Conservation (phyloP, 176 grass and related monocot genomes). For the Pontederia paniculata region DNA sequence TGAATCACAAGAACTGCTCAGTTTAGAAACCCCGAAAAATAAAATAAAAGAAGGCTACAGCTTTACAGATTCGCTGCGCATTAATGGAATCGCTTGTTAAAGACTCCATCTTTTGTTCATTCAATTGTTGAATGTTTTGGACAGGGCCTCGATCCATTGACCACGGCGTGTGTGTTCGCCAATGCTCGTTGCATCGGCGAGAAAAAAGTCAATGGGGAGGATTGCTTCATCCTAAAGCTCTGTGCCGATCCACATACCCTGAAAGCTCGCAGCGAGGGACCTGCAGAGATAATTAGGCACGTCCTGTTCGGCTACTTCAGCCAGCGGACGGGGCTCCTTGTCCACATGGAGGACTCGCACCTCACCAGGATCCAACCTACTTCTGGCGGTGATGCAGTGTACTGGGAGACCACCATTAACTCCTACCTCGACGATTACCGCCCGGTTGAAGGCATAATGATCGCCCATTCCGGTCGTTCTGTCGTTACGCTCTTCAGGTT, state of each 20-base stretch:
- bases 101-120: background rate
- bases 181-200: conserved; percentile 82
- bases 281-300: conserved; percentile 88
- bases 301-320: conserved; percentile 97
- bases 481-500: conserved; percentile 85
- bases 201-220: conserved; percentile 87
- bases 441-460: conserved; percentile 75
- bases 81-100: background rate
- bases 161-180: conserved; percentile 59
- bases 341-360: conserved; percentile 93
- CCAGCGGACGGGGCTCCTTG: conserved; percentile 73
- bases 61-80: background rate
- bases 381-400: conserved; percentile 66
- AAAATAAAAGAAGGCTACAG: background rate
- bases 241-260: conserved; percentile 51
- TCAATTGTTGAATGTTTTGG: background rate
- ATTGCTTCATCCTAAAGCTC: conserved; percentile 98
- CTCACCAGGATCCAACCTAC: conserved; percentile 80
- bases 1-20: background rate
- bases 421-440: conserved; percentile 79
- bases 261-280: conserved; percentile 76
- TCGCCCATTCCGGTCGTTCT: conserved; percentile 71
- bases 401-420: conserved; percentile 96
- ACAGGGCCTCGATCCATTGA: conserved; percentile 83
- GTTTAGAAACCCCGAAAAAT: too few relatives aligned